Percentiles rank a stretch among this genome's conserved stretches.
These are phyloP conservation scores for Aspergillus coremiiformis DNA, from an alignment of 495 filamentous ascomycete genomes.

Conservation along the genomic window DNA sequence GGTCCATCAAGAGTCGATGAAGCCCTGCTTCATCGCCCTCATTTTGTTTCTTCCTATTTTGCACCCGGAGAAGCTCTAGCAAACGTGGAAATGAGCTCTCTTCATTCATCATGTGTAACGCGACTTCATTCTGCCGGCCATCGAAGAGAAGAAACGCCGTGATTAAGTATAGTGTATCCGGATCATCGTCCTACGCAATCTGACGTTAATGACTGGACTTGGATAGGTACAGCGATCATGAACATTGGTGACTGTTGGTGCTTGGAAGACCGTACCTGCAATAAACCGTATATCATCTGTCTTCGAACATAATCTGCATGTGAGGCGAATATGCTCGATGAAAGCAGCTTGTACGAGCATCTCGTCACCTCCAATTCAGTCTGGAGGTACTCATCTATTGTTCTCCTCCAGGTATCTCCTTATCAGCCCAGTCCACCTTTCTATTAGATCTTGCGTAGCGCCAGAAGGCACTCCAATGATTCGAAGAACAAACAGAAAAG, in stretches of 20 bases:
- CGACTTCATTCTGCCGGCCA: constrained; percentile 67
- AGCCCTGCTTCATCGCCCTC: constrained; percentile 59
- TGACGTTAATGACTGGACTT: neutral
- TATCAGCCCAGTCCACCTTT: neutral
- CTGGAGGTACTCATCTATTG: constrained; percentile 66
- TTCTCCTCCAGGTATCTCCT: constrained; percentile 1
- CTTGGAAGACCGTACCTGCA: constrained; percentile 54
- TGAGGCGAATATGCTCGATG: constrained; percentile 62
- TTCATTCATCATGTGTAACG: constrained; percentile 77
- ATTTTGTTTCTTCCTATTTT: constrained; percentile 53
- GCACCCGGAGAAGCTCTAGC: constrained; percentile 68
- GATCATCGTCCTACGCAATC: constrained; percentile 61
- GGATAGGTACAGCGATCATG: neutral
- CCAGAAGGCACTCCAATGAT: too few relatives aligned
- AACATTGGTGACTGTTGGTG: neutral
- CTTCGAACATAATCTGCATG: constrained; percentile 83
- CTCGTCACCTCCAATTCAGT: constrained; percentile 77
- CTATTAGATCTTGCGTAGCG: neutral
- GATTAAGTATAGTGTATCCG: constrained; percentile 70
- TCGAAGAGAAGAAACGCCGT: constrained; percentile 86
- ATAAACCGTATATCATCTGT: constrained; percentile 84
- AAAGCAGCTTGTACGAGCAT: constrained; percentile 74
- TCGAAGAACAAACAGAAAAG: neutral
- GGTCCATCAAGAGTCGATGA: constrained; percentile 74
- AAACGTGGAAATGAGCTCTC: constrained; percentile 79